Evolutionary conservation across 176 grass and related monocot species (phyloP).

Genomic region (Eleusine coracana): DNA sequence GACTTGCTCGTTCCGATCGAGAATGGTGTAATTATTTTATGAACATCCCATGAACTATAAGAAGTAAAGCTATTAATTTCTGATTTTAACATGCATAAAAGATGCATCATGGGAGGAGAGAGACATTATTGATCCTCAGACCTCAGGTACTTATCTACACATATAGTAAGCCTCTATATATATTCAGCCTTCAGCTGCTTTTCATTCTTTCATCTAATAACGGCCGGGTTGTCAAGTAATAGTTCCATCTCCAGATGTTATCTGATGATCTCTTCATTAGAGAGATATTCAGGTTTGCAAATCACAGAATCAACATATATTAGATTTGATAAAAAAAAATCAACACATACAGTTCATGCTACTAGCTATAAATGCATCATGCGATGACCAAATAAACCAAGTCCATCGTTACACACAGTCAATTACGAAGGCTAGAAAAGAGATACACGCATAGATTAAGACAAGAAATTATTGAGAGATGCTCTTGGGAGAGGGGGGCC

Average conservation of each 20-base stretch:
- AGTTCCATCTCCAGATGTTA: slow-evolving; percentile 9
- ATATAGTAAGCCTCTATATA: background rate
- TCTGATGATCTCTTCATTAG: background rate
- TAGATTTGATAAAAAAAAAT: slow-evolving; percentile 32
- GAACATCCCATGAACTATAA: slow-evolving; percentile 25
- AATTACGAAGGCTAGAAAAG: slow-evolving; percentile 34
- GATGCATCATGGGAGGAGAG: slow-evolving; percentile 11
- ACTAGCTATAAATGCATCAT: slow-evolving; percentile 51
- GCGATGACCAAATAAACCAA: slow-evolving; percentile 49
- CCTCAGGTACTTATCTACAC: background rate
- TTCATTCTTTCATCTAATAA: background rate
- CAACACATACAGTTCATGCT: slow-evolving; percentile 27
- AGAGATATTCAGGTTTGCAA: slow-evolving; percentile 7
- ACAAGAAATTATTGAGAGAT: slow-evolving; percentile 41
- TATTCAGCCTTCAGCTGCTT: background rate
- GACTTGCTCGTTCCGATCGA: background rate
- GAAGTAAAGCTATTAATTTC: background rate
- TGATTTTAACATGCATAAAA: slow-evolving; percentile 9
- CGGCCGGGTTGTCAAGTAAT: background rate
- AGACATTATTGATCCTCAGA: background rate
- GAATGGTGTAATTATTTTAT: slow-evolving; percentile 35
- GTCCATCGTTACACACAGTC: slow-evolving; percentile 29
- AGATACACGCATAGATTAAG: slow-evolving; percentile 32
- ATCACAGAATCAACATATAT: slow-evolving; percentile 9
- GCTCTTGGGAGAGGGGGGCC: background rate